Base-by-base conservation (phyloP, 371 early-diverging fungal species). In the Apophysomyces ossiformis region DNA sequence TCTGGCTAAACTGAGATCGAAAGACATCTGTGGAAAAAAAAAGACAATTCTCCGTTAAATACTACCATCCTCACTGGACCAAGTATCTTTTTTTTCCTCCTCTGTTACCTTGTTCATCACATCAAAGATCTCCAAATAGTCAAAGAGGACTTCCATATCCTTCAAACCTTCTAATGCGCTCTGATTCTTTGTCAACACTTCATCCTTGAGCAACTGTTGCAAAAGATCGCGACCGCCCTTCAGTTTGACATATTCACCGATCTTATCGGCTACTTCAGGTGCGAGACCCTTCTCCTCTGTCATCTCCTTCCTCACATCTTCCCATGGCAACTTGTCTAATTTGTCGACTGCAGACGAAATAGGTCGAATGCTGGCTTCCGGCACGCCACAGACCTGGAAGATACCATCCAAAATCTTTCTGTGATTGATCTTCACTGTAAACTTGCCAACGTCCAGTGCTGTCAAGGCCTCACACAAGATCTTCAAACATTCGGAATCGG, bases 291-390 rank as follows among this genome's bases (percentile, higher is more conserved):
- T 96, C 63, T 97, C 95, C 32, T 87, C 87, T 3, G 85, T 84
- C 98, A 99, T 97, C 72, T 99, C 99, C 68, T 90, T 84, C 61
- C 87, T 88, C 16, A 99, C 97, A 6, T 96, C 95, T 15, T 81
- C 87, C 99, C 99, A 99, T 11, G 95, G 85, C 67, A 87, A 71
- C 82, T 99, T 99, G 78, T 99, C 99, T n/a, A 98, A 79, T 80
- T 99, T 99, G 77, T 99, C 99, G 2, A 99, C 96, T 0, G 99
- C 96, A n/a, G 98, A 95, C 15, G 98, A 99, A 37, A 99, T 95
- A 11, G 93, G 76, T 4, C 95, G 84, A 68, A 95, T 89, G 61
- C 93, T 90, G n/a, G 89, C 91, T 32, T 73, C 76, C 2, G 94
- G 94, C 8, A 99, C 97, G 8, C 98, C 97, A 65, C 94, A 95